These are phyloP conservation scores for Acanthamoeba triangularis DNA, from an alignment of 208 protist genomes.

Conservation along the genomic window DNA sequence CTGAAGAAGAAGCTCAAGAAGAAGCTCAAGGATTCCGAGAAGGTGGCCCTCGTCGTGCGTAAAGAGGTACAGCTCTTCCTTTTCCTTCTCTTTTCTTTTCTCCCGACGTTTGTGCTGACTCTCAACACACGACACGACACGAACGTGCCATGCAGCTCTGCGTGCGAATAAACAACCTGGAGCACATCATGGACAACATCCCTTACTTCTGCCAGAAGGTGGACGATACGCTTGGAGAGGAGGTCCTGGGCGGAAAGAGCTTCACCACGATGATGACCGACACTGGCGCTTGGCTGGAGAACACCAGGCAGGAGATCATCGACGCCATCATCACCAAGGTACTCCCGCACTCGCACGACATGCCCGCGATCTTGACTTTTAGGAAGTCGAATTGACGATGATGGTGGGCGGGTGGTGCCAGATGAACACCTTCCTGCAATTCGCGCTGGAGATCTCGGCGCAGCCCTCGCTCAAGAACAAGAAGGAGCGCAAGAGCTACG, in stretches of 20 bases:
- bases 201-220: constrained; percentile 46
- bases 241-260: background rate
- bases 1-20: constrained; percentile 60
- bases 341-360: constrained; percentile 8
- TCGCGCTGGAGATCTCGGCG: constrained; percentile 50
- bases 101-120: background rate
- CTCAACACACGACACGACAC: background rate
- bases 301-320: constrained; percentile 37
- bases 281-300: constrained; percentile 12
- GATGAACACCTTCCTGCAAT: constrained; percentile 72
- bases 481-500: background rate
- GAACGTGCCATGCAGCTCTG: background rate
- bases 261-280: constrained; percentile 30
- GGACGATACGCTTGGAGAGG: constrained; percentile 33
- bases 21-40: constrained; percentile 49
- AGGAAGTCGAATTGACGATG: background rate
- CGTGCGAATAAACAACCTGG: constrained; percentile 69
- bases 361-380: background rate
- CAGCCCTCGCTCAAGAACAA: constrained; percentile 62
- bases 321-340: constrained; percentile 74
- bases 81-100: background rate
- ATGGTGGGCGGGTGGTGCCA: too few species aligned
- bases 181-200: constrained; percentile 34
- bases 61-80: background rate
- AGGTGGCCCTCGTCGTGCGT: constrained; percentile 40